Conservation (phyloP, 1,284 basidiomycete species). For the Pholiota adiposa region DNA sequence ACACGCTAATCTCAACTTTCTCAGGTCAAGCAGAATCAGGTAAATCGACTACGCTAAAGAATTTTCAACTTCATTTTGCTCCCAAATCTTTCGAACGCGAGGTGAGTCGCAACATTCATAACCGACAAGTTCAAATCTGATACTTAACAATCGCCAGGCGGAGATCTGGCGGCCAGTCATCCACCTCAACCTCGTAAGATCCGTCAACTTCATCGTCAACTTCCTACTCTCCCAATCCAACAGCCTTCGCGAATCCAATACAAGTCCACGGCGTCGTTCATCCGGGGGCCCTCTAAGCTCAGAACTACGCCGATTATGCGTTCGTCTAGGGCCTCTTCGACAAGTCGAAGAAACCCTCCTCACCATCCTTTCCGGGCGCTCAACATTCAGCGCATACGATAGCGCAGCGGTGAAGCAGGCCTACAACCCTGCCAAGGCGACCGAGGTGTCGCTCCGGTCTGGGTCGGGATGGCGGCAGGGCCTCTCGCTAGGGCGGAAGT, state of each 20-base stretch:
- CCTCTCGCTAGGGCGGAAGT: constrained; percentile 29
- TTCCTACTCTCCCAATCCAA: constrained; percentile 35
- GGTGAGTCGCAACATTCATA: constrained; percentile 28
- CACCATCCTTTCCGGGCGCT: constrained; percentile 37
- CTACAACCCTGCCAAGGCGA: constrained; percentile 46
- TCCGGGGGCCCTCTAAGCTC: constrained; percentile 29
- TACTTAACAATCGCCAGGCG: constrained; percentile 31
- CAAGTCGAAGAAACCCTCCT: constrained; percentile 58
- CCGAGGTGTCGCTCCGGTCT: constrained; percentile 53
- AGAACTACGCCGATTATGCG: constrained; percentile 49
- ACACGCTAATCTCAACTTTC: neutral
- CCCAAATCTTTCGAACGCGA: constrained; percentile 62
- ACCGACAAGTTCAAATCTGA: neutral
- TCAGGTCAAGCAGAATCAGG: constrained; percentile 69
- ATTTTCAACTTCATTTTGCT: constrained; percentile 64
- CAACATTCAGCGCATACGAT: constrained; percentile 10
- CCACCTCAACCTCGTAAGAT: constrained; percentile 65
- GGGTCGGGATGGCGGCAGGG: constrained; percentile 53
- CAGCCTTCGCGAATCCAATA: constrained; percentile 15
- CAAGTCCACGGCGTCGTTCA: constrained; percentile 20
- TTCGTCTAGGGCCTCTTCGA: constrained; percentile 56
- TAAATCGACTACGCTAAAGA: constrained; percentile 69
- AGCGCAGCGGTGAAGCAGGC: constrained; percentile 8
- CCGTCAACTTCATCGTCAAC: constrained; percentile 60
- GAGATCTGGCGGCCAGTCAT: constrained; percentile 65